phyloP scores from a whole-genome alignment of 192 early-diverging fungal species.

The Backusella westeae region DNA sequence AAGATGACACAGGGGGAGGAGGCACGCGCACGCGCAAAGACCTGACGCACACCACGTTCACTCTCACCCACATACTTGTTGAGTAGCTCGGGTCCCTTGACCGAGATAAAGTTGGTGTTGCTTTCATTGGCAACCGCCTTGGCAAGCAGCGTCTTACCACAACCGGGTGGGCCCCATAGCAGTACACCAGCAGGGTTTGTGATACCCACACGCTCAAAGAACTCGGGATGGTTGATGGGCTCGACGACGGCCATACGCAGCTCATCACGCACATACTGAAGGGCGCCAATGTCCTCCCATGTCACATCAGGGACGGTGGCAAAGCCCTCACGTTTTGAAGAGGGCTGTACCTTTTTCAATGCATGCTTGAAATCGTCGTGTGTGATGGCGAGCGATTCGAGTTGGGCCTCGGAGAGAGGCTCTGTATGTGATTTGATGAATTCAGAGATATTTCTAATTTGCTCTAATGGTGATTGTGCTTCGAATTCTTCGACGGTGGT shows the following conservation, averaged over 20 bases:
- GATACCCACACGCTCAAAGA: conserved; percentile 88
- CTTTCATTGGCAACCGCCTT: conserved; percentile 98
- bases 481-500: conserved; percentile 33
- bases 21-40: conserved; percentile 90
- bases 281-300: conserved; percentile 96
- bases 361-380: conserved; percentile 86
- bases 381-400: conserved; percentile 80
- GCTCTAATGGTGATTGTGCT: conserved; percentile 38
- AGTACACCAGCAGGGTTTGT: conserved; percentile 89
- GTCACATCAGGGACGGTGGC: conserved; percentile 95
- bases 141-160: conserved; percentile 96
- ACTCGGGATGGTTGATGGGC: conserved; percentile 88
- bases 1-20: conserved; percentile 97
- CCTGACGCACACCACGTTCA: conserved; percentile 92
- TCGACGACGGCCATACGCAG: conserved; percentile 95
- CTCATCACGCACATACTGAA: conserved; percentile 83
- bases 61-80: conserved; percentile 99
- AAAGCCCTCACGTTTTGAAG: conserved; percentile 97
- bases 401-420: conserved; percentile 75
- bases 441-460: conserved; percentile 63
- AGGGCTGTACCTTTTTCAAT: conserved; percentile 90
- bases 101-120: conserved; percentile 96
- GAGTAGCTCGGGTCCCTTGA: conserved; percentile 96
- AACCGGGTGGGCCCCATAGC: conserved; percentile 97
- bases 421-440: conserved; percentile 72